A percentile compares a stretch with the other conserved stretches of the same genome.
Conservation (phyloP, 1,284 basidiomycete species). For the Phaffia rhodozyma region DNA sequence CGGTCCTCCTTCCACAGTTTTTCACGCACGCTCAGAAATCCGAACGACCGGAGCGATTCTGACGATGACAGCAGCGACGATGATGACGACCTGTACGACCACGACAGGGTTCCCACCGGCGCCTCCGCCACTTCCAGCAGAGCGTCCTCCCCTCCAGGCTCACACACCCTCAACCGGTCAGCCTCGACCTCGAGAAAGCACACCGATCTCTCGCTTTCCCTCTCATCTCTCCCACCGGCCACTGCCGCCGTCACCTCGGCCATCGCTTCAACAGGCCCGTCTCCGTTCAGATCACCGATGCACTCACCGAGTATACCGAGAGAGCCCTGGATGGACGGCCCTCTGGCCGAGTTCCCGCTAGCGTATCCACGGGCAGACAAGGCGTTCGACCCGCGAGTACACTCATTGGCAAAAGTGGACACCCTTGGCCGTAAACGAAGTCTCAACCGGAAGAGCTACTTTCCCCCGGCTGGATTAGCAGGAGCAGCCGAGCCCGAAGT, state of each 20-base stretch:
- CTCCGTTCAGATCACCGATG: slow-evolving; percentile 6
- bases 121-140: slow-evolving; percentile 10
- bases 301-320: neutral
- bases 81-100: neutral
- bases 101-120: slow-evolving; percentile 2
- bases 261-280: neutral
- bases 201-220: too few species aligned
- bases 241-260: too few species aligned
- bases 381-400: slow-evolving; percentile 7
- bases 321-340: slow-evolving; percentile 19
- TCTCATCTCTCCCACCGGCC: too few species aligned
- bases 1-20: neutral
- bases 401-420: neutral
- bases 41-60: too few species aligned
- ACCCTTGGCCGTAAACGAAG: too few species aligned
- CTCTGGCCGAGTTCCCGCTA: slow-evolving; percentile 16
- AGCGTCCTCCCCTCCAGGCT: slow-evolving; percentile 1
- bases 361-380: slow-evolving; percentile 11
- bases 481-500: neutral
- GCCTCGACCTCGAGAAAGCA: neutral
- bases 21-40: neutral
- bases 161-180: neutral
- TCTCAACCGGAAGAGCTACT: too few species aligned
- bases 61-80: neutral
- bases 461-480: slow-evolving; percentile 2